Base-by-base conservation (phyloP, 2,329 filamentous ascomycete genomes). In the Monosporascus ibericus region DNA sequence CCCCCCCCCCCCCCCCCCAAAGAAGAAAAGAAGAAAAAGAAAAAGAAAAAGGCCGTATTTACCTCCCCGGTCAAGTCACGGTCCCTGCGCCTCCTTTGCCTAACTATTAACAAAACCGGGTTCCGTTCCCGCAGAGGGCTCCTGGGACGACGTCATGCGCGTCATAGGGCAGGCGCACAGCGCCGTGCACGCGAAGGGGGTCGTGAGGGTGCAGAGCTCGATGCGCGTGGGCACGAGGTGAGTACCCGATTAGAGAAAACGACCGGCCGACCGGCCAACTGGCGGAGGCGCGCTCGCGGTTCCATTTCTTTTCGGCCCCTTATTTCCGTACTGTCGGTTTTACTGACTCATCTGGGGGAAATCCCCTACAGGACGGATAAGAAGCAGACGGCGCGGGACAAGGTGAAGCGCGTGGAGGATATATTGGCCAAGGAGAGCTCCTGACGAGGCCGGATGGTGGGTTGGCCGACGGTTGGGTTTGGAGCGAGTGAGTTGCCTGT, bases 101-200 rank as follows among this genome's bases (percentile, higher is more conserved):
- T 22, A 5, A 8, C 27, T 30, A 5, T 8, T 30, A 14, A 30
- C 27, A 2, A 30, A 30, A 5, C 27, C 9, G 27, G 27, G 27
- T 5, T 14, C 27, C 27, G 27, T 27, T 24, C 18, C 18, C n/a
- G 56, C 61, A 95, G 92, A 97, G 75, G 94, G 92, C 2, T 80
- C 84, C 40, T 97, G 94, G 92, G 88, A 95, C 59, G 82, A 88
- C 34, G 91, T 95, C 53, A 91, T 95, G 79, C 77, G 75, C 52
- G 79, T 92, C 27, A 88, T 95, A 60, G 91, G 91, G n/a, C 88
- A 92, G 72, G 89, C 88, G 3, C 91, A 95, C 72, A 79, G 80
- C 0, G 75, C 90, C 47, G 81, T 95, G 22, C 91, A 95, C 66
- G 72, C 83, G 55, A 80, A 83, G 55, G 90, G 90, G n/a, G 81